Conservation (phyloP, 23 red algal species). For the Gracilariopsis chorda region DNA sequence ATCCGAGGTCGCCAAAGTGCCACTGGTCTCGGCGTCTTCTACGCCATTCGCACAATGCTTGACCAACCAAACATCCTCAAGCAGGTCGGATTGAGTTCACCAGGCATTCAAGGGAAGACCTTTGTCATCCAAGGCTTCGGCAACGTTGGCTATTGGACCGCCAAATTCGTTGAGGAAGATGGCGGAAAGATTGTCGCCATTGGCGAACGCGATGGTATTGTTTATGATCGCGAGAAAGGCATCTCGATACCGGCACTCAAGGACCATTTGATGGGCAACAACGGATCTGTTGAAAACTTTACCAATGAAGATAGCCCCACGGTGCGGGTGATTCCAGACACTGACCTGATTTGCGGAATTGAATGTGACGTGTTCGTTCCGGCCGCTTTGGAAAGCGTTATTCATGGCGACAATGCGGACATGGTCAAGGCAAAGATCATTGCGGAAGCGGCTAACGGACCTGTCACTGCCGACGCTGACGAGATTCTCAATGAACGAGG, state of each 20-base stretch:
- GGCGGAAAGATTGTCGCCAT: slow-evolving; percentile 79
- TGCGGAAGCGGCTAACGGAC: slow-evolving; percentile 93
- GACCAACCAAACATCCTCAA: slow-evolving; percentile 25
- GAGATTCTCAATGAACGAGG: slow-evolving; percentile 79
- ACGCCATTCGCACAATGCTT: slow-evolving; percentile 81
- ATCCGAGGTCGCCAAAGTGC: slow-evolving; percentile 95
- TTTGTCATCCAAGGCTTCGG: slow-evolving; percentile 92
- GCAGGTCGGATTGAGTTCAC: slow-evolving; percentile 22
- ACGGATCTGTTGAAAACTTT: slow-evolving; percentile 49
- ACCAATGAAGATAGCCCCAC: slow-evolving; percentile 70
- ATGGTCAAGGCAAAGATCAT: slow-evolving; percentile 78
- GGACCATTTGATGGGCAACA: slow-evolving; percentile 26
- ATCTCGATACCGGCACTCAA: slow-evolving; percentile 60
- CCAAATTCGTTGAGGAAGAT: slow-evolving; percentile 68
- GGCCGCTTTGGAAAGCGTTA: slow-evolving; percentile 90
- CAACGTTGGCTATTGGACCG: slow-evolving; percentile 92
- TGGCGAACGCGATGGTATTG: slow-evolving; percentile 84
- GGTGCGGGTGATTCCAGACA: slow-evolving; percentile 29
- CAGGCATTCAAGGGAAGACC: slow-evolving; percentile 57
- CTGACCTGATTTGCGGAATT: slow-evolving; percentile 29
- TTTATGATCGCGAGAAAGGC: slow-evolving; percentile 53
- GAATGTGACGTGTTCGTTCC: slow-evolving; percentile 90
- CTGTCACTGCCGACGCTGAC: slow-evolving; percentile 83
- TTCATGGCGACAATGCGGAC: slow-evolving; percentile 62
- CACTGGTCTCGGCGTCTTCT: slow-evolving; percentile 95